Percentiles rank a stretch among this genome's conserved stretches.
Evolutionary conservation across 1,284 basidiomycete species (phyloP).

Genomic region (Pascua guehoae): DNA sequence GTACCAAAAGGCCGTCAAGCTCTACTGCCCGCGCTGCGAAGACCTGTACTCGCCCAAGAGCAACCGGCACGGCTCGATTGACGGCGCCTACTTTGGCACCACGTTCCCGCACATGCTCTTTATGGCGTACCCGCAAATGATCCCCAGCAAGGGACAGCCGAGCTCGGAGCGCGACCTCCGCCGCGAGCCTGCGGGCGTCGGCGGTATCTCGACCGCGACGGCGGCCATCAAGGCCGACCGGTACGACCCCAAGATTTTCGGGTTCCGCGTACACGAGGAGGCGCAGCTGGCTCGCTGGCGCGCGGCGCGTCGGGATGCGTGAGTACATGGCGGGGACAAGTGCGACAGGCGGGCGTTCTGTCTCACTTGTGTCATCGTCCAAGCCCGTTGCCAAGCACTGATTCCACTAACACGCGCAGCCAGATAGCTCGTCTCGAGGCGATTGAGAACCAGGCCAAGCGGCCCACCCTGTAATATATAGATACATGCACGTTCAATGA

Average conservation of each 20-base stretch:
- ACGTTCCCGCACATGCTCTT: constrained; percentile 94
- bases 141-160: constrained; percentile 72
- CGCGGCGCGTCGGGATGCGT: constrained; percentile 79
- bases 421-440: constrained; percentile 50
- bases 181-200: constrained; percentile 33
- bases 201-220: constrained; percentile 60
- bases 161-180: constrained; percentile 46
- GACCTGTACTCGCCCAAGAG: constrained; percentile 95
- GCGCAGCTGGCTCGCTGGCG: constrained; percentile 93
- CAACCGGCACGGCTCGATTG: constrained; percentile 87
- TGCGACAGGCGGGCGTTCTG: neutral
- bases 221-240: constrained; percentile 82
- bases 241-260: constrained; percentile 86
- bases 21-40: constrained; percentile 93
- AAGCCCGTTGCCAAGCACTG: neutral
- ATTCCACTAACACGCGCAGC: constrained; percentile 23
- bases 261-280: constrained; percentile 87
- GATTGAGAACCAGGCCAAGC: constrained; percentile 36
- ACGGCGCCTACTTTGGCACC: constrained; percentile 94
- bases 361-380: too few relatives aligned
- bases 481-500: constrained; percentile 15
- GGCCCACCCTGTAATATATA: constrained; percentile 18
- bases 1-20: constrained; percentile 93
- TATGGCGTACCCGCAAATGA: constrained; percentile 87
- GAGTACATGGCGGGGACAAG: constrained; percentile 32